Evolutionary conservation across 768 basidiomycete species (phyloP).

Genomic region (Chalciporus sphaerocephalus): DNA sequence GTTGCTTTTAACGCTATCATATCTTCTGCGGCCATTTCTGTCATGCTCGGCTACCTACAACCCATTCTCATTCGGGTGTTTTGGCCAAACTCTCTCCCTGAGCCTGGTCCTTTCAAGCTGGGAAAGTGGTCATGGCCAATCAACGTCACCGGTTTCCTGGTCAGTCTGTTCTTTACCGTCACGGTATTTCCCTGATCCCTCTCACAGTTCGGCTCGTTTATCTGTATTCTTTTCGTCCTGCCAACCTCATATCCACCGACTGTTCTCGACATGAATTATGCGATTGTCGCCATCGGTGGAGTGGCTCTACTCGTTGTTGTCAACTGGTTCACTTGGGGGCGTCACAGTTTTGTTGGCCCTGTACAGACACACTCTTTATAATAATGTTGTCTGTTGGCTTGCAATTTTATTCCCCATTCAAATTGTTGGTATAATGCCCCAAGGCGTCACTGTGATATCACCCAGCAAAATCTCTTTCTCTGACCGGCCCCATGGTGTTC

Average conservation of each 20-base stretch:
- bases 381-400: not conserved
- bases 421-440: too few relatives aligned
- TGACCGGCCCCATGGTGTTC: too few relatives aligned
- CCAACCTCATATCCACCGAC: conserved; percentile 52
- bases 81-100: conserved; percentile 48
- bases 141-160: conserved; percentile 45
- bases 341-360: conserved; percentile 41
- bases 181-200: not conserved
- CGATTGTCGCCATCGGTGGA: conserved; percentile 48
- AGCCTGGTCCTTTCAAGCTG: conserved; percentile 48
- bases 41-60: conserved; percentile 55
- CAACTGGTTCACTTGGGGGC: conserved; percentile 48
- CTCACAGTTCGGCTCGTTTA: conserved; percentile 46
- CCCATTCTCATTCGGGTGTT: conserved; percentile 56
- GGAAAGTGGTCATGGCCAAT: conserved; percentile 51
- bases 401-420: too few relatives aligned
- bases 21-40: conserved; percentile 52
- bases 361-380: conserved; percentile 34
- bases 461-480: too few relatives aligned
- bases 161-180: conserved; percentile 20
- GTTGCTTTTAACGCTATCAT: conserved; percentile 56
- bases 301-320: conserved; percentile 41
- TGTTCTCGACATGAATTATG: conserved; percentile 53
- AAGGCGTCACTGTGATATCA: too few relatives aligned
- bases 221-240: conserved; percentile 52